A percentile compares a stretch with the other conserved stretches of the same genome.
phyloP scores from a whole-genome alignment of 2,329 filamentous ascomycete genomes.

The Calonectria montana region DNA sequence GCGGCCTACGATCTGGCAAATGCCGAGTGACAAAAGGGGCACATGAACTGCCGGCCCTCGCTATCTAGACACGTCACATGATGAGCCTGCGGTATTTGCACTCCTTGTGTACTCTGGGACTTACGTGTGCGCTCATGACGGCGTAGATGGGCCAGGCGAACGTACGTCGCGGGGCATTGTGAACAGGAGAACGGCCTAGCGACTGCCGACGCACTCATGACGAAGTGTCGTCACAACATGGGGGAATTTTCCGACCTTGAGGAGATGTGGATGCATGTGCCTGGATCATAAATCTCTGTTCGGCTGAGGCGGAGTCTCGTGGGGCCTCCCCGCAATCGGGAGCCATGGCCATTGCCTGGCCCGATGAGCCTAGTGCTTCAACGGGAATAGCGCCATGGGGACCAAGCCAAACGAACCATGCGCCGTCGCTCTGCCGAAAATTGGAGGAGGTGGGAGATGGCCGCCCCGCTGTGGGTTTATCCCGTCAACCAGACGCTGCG shows the following conservation, averaged over 20 bases:
- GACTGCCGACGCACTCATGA: not conserved
- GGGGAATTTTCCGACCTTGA: not conserved
- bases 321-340: not conserved
- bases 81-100: not conserved
- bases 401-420: not conserved
- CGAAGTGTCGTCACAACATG: not conserved
- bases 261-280: not conserved
- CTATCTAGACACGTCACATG: not conserved
- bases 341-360: not conserved
- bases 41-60: not conserved
- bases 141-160: constrained; percentile 12
- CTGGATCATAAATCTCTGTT: constrained; percentile 8
- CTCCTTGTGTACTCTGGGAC: not conserved
- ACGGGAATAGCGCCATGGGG: not conserved
- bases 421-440: not conserved
- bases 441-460: not conserved
- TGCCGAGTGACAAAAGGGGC: constrained; percentile 8
- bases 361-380: not conserved
- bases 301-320: not conserved
- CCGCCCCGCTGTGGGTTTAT: not conserved
- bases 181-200: not conserved
- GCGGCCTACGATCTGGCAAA: constrained; percentile 16
- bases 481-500: not conserved
- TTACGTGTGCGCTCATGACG: constrained; percentile 21
- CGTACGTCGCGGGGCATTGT: not conserved